phyloP scores from a whole-genome alignment of 73 alveolate genomes.

The Paramecium primaurelia region DNA sequence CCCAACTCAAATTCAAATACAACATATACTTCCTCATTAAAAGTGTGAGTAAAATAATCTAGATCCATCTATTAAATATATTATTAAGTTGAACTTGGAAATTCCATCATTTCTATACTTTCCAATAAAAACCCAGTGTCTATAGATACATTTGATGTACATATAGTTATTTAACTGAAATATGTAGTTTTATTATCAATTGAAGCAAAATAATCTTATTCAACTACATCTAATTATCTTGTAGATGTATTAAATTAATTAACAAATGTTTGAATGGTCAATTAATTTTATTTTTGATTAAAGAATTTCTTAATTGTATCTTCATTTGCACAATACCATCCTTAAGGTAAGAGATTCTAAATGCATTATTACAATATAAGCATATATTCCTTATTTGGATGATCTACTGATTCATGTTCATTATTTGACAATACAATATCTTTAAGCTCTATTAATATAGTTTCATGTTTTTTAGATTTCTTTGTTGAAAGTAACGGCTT shows the following conservation, averaged over 20 bases:
- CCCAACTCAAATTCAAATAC: background rate
- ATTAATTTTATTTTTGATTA: background rate
- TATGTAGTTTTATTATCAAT: background rate
- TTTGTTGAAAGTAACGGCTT: background rate
- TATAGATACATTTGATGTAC: background rate
- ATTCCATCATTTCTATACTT: background rate
- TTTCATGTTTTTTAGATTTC: background rate
- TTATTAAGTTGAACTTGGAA: background rate
- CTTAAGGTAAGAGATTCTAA: background rate
- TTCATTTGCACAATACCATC: slow-evolving; percentile 1
- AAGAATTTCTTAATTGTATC: background rate
- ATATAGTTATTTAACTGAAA: background rate
- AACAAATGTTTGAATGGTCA: background rate
- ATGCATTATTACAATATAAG: background rate
- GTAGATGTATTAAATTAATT: background rate
- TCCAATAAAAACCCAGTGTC: background rate
- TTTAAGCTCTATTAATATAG: background rate
- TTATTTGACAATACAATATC: background rate
- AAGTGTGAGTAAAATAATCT: background rate
- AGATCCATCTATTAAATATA: background rate
- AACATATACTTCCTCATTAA: background rate
- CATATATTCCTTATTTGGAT: background rate
- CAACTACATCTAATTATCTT: background rate
- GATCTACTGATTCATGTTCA: background rate
- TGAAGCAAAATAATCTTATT: background rate